Evolutionary conservation across 495 filamentous ascomycete genomes (phyloP).

Genomic region (Neurospora sp.): DNA sequence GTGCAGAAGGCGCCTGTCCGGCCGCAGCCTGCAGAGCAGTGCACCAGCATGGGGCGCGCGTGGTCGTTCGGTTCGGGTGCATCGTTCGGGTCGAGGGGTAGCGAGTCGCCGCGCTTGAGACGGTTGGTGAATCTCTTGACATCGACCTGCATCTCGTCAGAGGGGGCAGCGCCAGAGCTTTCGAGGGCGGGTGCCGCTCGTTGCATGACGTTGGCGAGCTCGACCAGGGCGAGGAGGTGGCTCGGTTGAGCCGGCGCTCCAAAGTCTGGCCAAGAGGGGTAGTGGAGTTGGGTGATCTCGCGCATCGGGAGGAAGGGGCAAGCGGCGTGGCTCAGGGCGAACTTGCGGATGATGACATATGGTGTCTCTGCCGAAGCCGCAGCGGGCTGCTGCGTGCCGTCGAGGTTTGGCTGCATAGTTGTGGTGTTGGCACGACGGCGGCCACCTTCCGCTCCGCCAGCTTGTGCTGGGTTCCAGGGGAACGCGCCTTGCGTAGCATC

Average conservation of each 20-base stretch:
- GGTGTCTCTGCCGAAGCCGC: constrained; percentile 42
- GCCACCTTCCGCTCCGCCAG: constrained; percentile 9
- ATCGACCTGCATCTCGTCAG: background rate
- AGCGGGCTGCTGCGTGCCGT: background rate
- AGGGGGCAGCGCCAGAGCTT: constrained; percentile 30
- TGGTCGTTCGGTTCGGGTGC: constrained; percentile 44
- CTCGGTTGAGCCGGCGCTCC: constrained; percentile 82
- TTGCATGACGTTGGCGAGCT: constrained; percentile 64
- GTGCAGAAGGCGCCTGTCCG: constrained; percentile 95
- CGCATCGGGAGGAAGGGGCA: constrained; percentile 79
- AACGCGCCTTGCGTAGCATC: background rate
- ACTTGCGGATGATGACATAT: constrained; percentile 76
- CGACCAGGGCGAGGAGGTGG: constrained; percentile 77
- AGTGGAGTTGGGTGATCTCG: constrained; percentile 92
- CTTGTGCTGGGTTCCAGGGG: background rate
- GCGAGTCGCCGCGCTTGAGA: constrained; percentile 3
- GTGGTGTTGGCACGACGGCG: constrained; percentile 38
- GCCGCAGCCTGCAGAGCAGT: constrained; percentile 93
- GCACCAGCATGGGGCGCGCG: constrained; percentile 70
- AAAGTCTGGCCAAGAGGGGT: constrained; percentile 92
- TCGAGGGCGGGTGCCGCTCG: constrained; percentile 31
- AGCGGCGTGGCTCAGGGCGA: constrained; percentile 65
- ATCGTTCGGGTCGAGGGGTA: constrained; percentile 27
- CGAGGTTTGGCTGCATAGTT: constrained; percentile 13
- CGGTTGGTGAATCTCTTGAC: background rate